Evolutionary conservation across 192 early-diverging fungal genomes (phyloP).

Genomic region (Helicostylum pulchrum): DNA sequence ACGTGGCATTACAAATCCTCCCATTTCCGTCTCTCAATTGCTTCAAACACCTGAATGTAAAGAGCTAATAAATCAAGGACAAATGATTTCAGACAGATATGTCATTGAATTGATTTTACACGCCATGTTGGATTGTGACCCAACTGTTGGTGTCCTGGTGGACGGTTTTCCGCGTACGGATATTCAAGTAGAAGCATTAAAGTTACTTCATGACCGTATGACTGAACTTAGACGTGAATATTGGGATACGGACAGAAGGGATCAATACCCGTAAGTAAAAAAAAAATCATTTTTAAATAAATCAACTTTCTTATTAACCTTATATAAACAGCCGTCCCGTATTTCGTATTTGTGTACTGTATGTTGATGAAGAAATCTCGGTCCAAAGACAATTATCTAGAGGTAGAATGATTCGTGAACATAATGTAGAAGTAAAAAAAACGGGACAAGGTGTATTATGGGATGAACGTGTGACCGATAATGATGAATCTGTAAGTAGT

Average conservation of each 20-base stretch:
- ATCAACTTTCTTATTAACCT: neutral
- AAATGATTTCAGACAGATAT: constrained; percentile 54
- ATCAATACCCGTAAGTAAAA: constrained; percentile 43
- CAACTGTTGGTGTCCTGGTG: constrained; percentile 49
- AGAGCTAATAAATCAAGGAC: constrained; percentile 53
- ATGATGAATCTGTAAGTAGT: constrained; percentile 46
- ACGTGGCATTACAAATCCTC: constrained; percentile 55
- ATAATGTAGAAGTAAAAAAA: constrained; percentile 45
- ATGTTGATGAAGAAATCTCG: constrained; percentile 58
- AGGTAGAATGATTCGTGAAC: constrained; percentile 46
- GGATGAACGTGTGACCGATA: constrained; percentile 57
- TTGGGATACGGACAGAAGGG: constrained; percentile 46
- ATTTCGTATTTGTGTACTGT: constrained; percentile 54
- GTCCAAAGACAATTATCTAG: constrained; percentile 48
- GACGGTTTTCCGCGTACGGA: constrained; percentile 61
- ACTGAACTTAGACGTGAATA: constrained; percentile 47
- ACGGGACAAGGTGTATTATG: constrained; percentile 50
- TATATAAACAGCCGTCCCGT: constrained; percentile 38
- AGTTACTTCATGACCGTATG: constrained; percentile 55
- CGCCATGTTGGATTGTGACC: constrained; percentile 50
- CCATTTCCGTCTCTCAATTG: constrained; percentile 54
- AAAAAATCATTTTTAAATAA: neutral
- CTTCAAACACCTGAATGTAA: constrained; percentile 54
- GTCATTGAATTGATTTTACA: constrained; percentile 51
- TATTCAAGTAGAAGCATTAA: constrained; percentile 53